Conservation (phyloP, 139 green algal species). For the Volvox africanus region DNA sequence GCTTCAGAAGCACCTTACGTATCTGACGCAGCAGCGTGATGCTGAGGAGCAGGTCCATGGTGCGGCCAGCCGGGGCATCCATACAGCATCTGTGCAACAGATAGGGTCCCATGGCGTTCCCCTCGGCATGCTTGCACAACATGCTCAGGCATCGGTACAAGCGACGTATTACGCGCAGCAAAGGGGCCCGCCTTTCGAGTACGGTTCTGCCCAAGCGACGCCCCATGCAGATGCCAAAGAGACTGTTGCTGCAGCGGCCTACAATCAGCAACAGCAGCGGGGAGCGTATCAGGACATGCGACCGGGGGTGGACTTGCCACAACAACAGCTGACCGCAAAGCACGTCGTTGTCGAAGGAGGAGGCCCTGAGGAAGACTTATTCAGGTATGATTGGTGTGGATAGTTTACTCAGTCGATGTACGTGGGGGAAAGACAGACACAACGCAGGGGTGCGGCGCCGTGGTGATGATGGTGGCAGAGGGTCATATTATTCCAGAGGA, state of each 20-base stretch:
- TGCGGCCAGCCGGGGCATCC: neutral
- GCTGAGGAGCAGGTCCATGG: neutral
- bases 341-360: neutral
- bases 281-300: neutral
- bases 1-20: slow-evolving; percentile 1
- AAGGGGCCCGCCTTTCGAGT: neutral
- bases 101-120: neutral
- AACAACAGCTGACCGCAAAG: too few species aligned
- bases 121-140: neutral
- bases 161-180: neutral
- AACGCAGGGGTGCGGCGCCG: too few species aligned
- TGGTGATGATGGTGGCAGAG: too few species aligned
- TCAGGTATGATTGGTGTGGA: neutral
- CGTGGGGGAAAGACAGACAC: too few species aligned
- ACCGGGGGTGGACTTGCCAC: too few species aligned
- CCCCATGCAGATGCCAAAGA: neutral
- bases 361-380: slow-evolving; percentile 8
- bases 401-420: too few species aligned
- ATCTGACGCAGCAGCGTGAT: slow-evolving; percentile 19
- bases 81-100: neutral
- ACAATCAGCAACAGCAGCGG: neutral
- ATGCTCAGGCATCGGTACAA: neutral
- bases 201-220: neutral
- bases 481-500: too few species aligned
- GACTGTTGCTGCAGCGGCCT: too few species aligned